Conservation (phyloP, 108 stramenopile species). For the Pseudonitzschia pungens region DNA sequence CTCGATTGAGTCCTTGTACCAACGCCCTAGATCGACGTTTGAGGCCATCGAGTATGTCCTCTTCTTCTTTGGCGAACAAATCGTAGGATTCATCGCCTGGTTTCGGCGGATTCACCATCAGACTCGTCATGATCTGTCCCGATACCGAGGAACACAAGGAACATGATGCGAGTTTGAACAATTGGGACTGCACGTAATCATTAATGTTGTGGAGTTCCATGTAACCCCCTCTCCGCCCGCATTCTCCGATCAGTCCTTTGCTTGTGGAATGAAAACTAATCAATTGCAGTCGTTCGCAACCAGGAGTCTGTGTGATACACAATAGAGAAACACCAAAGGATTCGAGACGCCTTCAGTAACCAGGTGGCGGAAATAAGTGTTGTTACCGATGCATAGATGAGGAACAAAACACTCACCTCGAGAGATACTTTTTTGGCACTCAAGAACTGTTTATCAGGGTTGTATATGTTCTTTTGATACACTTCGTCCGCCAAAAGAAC, state of each 20-base stretch:
- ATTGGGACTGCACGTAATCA: slow-evolving; percentile 73
- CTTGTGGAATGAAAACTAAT: slow-evolving; percentile 93
- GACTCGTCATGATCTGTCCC: slow-evolving; percentile 90
- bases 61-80: slow-evolving; percentile 56
- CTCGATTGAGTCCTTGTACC: slow-evolving; percentile 78
- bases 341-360: no score
- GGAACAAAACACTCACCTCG: slow-evolving; percentile 5
- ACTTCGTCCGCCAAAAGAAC: slow-evolving; percentile 96
- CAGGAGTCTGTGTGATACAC: slow-evolving; percentile 14
- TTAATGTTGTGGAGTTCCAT: slow-evolving; percentile 88
- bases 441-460: slow-evolving; percentile 60
- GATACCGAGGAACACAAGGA: slow-evolving; percentile 83
- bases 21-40: slow-evolving; percentile 73
- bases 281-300: slow-evolving; percentile 71
- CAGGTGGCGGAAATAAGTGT: no score
- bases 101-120: slow-evolving; percentile 91
- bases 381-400: not conserved
- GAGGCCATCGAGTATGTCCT: slow-evolving; percentile 65
- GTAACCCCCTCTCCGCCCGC: slow-evolving; percentile 96
- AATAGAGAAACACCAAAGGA: no score
- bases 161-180: slow-evolving; percentile 92
- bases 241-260: slow-evolving; percentile 96
- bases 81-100: slow-evolving; percentile 72
- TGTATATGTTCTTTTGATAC: slow-evolving; percentile 95
- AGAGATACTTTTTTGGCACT: slow-evolving; percentile 85